Conservation (phyloP, 2,329 filamentous ascomycete genomes). For the Colletotrichum eremochloae region DNA sequence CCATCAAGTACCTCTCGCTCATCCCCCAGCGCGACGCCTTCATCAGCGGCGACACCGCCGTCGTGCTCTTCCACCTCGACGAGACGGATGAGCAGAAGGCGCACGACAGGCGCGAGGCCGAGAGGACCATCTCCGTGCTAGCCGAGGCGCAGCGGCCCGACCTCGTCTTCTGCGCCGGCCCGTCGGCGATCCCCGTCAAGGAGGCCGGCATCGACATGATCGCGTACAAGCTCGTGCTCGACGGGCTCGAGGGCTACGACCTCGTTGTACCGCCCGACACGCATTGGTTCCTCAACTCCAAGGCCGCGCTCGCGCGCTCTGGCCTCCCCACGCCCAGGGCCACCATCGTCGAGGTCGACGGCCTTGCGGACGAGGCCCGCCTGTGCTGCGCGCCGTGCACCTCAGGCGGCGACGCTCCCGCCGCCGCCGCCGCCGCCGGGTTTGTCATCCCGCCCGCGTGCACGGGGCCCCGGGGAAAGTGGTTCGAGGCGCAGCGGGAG, state of each 20-base stretch:
- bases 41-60: constrained; percentile 46
- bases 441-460: constrained; percentile 48
- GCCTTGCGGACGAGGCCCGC: constrained; percentile 38
- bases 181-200: constrained; percentile 45
- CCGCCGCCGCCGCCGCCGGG: constrained; percentile 21
- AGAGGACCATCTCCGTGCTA: constrained; percentile 49
- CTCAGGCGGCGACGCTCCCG: constrained; percentile 2
- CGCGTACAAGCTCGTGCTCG: constrained; percentile 48
- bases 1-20: constrained; percentile 53
- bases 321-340: constrained; percentile 51
- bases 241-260: constrained; percentile 48
- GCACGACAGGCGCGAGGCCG: constrained; percentile 49
- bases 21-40: constrained; percentile 55
- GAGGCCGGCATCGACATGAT: constrained; percentile 49
- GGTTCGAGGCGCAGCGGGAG: constrained; percentile 48
- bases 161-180: constrained; percentile 51
- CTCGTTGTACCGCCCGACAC: constrained; percentile 49
- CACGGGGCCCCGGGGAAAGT: constrained; percentile 46
- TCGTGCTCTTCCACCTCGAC: constrained; percentile 50
- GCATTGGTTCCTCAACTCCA: constrained; percentile 54
- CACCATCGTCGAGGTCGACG: constrained; percentile 46
- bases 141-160: constrained; percentile 48
- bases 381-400: constrained; percentile 48
- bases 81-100: constrained; percentile 43
- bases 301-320: constrained; percentile 51